Base-by-base conservation (phyloP, 352 stramenopile genomes). In the Phytophthora idaei region DNA sequence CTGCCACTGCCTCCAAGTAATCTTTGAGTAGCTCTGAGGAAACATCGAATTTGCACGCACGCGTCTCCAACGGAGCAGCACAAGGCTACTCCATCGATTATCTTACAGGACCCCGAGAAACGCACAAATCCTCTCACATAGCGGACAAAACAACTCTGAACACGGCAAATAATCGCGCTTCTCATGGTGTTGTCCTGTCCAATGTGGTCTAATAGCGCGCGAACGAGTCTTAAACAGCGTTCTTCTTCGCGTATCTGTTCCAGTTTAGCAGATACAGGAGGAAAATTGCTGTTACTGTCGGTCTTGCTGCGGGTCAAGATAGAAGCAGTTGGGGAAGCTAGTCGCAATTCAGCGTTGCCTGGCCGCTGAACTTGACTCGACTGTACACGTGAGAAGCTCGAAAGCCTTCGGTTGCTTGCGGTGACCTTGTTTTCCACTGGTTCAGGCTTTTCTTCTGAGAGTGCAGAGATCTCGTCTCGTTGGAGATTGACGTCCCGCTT, bases 321-420 rank as follows among this genome's bases (percentile, higher is more conserved):
- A 5, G 57, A 71, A 14, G 62, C 55, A 9, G 67, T 75, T 11
- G 67, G 67, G 0, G 67, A 71, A 5, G 67, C 56, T n/a, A 71
- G n/a, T 2, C 67, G 56, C 29, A 75, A 7, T 57, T 75, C 67
- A 21, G 62, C 62, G 34, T 50, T 71, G 32, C 62, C 64, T 39
- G 46, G 50, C n/a, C 61, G 50, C 25, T 55, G 42, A 3, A 64
- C 48, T 58, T 61, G 60, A 27, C 61, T 70, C 17, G 62, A 56
- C 48, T 66, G 61, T 5, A 61, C 50, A 8, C 57, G 67, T 28
- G 67, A 64, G 52, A 75, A 75, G 14, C 51, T 71, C 6, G 55
- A 51, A 41, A 68, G 31, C 21, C 58, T 63, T 10, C 62, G 55
- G 28, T 27, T 70, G 29, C 57, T 58, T 46, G 56, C 36, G 36